Evolutionary conservation across 192 early-diverging fungal genomes (phyloP), one percentile per base, ranked within the genome.

Genomic region (Lobosporangium transversale): DNA sequence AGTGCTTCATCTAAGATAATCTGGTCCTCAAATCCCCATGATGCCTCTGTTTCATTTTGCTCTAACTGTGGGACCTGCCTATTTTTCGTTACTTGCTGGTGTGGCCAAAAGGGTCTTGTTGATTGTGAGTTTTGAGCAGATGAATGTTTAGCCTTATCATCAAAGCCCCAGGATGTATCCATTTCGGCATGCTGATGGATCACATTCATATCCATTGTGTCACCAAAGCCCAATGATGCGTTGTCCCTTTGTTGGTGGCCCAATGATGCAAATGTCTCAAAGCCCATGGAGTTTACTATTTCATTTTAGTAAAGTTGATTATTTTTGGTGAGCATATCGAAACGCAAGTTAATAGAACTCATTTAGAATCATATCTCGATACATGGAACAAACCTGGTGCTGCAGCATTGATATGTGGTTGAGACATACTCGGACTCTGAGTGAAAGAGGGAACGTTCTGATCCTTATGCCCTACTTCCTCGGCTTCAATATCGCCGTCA

Each of bases 1-100:
- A 50, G 4, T 6, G 26, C 24, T 11, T 56, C 48, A 2, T 48
- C n/a, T 45, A 69, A 43, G 15, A 21, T 29, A 50, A 70, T 56
- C 26, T 62, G 27, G 33, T 70, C 68, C 10, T 70, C 68, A 9
- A 62, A 62, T n/a, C 58, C 68, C 58, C 58, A 62, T 2, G 59
- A 61, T 0, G 30, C 23, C 15, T 56, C 58, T 10, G 29, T 24
- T 11, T 70, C 32, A 9, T 62, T 14, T 40, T 40, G 37, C 37
- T 40, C 37, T 14, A 10, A 14, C 37, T 40, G 37, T 40, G 14
- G n/a, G n/a, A n/a, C n/a, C n/a, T n/a, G n/a, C n/a, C n/a, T n/a
- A n/a, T n/a, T n/a, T n/a, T n/a, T n/a, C n/a, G n/a, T n/a, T n/a
- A n/a, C n/a, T n/a, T n/a, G n/a, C n/a, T n/a, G n/a, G n/a, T n/a